These are phyloP conservation scores for Tetrapyrgos nigripes DNA, from an alignment of 1,284 basidiomycete species.

Conservation along the genomic window DNA sequence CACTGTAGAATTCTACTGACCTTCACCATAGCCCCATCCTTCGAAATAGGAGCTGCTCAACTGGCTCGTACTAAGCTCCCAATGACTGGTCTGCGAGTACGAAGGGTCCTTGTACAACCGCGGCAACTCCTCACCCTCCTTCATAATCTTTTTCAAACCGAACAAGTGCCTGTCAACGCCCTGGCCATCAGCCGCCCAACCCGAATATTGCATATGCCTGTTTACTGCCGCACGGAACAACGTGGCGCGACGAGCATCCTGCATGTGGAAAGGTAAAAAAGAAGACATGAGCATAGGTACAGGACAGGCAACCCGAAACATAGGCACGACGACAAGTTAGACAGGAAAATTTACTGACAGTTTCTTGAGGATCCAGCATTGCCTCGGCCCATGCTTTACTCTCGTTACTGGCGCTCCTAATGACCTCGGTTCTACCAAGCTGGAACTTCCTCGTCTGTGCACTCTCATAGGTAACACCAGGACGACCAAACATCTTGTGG, in stretches of 20 bases:
- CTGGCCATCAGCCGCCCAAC: slow-evolving; percentile 92
- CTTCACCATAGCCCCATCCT: slow-evolving; percentile 98
- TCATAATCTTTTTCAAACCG: slow-evolving; percentile 87
- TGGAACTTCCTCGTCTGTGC: slow-evolving; percentile 95
- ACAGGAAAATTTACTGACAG: slow-evolving; percentile 46
- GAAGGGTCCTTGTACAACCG: slow-evolving; percentile 83
- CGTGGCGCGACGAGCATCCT: slow-evolving; percentile 69
- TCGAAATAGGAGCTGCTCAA: slow-evolving; percentile 86
- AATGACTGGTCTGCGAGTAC: slow-evolving; percentile 78
- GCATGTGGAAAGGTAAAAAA: slow-evolving; percentile 3
- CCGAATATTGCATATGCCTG: slow-evolving; percentile 88
- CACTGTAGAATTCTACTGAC: too few species aligned
- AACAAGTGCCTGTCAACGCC: slow-evolving; percentile 97
- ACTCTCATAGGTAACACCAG: slow-evolving; percentile 92
- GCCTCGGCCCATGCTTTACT: slow-evolving; percentile 87
- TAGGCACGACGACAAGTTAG: not conserved
- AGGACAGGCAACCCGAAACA: not conserved
- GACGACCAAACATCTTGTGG: slow-evolving; percentile 83
- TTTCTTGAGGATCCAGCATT: slow-evolving; percentile 74
- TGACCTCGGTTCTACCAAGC: slow-evolving; percentile 93
- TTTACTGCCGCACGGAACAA: slow-evolving; percentile 83
- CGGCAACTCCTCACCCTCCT: slow-evolving; percentile 79
- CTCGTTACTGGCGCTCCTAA: slow-evolving; percentile 86
- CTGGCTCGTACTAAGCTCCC: slow-evolving; percentile 94
- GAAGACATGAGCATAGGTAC: slow-evolving; percentile 25